Percentiles rank a stretch among this genome's conserved stretches.
These are phyloP conservation scores for Imleria badia DNA, from an alignment of 768 basidiomycete genomes.

Conservation along the genomic window DNA sequence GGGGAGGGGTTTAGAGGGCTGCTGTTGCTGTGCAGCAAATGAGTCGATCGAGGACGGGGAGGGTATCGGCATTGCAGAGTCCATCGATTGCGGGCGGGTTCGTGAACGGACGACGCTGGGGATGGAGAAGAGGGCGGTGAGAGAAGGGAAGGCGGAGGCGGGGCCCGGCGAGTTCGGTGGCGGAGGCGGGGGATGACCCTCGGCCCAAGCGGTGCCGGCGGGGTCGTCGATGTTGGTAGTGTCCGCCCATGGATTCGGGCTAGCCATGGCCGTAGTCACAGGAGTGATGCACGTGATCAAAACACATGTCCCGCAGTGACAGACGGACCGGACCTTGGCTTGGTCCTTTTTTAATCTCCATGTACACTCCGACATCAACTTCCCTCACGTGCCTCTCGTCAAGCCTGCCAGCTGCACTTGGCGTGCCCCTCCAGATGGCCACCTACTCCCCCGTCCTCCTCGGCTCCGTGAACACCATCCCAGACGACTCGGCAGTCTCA, in stretches of 20 bases:
- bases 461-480: slow-evolving; percentile 57
- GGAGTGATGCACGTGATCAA: slow-evolving; percentile 8
- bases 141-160: slow-evolving; percentile 1
- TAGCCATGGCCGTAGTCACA: no score
- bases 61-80: slow-evolving; percentile 2
- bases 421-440: slow-evolving; percentile 42
- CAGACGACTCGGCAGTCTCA: slow-evolving; percentile 80
- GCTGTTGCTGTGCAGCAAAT: neutral
- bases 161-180: no score
- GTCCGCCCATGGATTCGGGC: no score
- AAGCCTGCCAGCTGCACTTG: no score
- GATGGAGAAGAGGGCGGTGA: slow-evolving; percentile 59
- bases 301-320: neutral
- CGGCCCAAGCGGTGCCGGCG: no score
- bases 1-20: slow-evolving; percentile 2
- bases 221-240: no score
- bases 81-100: slow-evolving; percentile 6
- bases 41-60: neutral
- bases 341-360: slow-evolving; percentile 14
- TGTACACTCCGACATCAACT: slow-evolving; percentile 9
- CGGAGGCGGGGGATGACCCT: no score
- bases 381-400: slow-evolving; percentile 2
- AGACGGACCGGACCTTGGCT: slow-evolving; percentile 3
- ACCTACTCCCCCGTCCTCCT: slow-evolving; percentile 71
- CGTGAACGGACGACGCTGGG: slow-evolving; percentile 35